Percentiles rank a stretch among this genome's conserved stretches.
These are phyloP conservation scores for Blastomyces percursus DNA, from an alignment of 2,329 filamentous ascomycete genomes.

Conservation along the genomic window DNA sequence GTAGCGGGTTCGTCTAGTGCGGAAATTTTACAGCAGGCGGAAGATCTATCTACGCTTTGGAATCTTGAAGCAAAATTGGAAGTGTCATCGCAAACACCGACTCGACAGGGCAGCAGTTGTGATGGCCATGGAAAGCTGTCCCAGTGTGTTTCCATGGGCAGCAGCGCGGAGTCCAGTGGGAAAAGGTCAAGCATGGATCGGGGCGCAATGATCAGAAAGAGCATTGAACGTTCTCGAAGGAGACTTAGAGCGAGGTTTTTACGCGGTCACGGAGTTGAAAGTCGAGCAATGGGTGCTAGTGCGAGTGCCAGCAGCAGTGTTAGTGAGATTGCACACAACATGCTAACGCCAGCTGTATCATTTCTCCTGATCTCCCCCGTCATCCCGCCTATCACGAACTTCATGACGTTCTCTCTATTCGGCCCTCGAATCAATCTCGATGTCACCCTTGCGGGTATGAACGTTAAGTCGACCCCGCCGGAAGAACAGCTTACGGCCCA, in stretches of 20 bases:
- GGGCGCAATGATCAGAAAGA: constrained; percentile 27
- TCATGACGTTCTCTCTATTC: constrained; percentile 51
- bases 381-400: constrained; percentile 42
- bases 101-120: constrained; percentile 9
- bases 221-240: constrained; percentile 30
- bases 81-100: constrained; percentile 20
- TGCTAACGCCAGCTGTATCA: constrained; percentile 22
- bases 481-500: constrained; percentile 45
- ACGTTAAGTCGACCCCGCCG: constrained; percentile 34
- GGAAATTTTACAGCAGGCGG: constrained; percentile 60
- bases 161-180: not conserved
- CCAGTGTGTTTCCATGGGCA: not conserved
- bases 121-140: not conserved
- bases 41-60: constrained; percentile 55
- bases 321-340: constrained; percentile 12
- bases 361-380: constrained; percentile 58
- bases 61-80: constrained; percentile 36
- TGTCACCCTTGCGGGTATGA: constrained; percentile 21
- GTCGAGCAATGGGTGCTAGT: not conserved
- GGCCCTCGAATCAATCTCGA: constrained; percentile 17
- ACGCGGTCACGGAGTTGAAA: constrained; percentile 3
- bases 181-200: not conserved
- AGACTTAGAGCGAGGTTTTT: constrained; percentile 14
- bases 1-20: constrained; percentile 47
- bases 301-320: not conserved